These are phyloP conservation scores for Bruguiera parviflora DNA, from an alignment of 345 rosid genomes.

Conservation along the genomic window DNA sequence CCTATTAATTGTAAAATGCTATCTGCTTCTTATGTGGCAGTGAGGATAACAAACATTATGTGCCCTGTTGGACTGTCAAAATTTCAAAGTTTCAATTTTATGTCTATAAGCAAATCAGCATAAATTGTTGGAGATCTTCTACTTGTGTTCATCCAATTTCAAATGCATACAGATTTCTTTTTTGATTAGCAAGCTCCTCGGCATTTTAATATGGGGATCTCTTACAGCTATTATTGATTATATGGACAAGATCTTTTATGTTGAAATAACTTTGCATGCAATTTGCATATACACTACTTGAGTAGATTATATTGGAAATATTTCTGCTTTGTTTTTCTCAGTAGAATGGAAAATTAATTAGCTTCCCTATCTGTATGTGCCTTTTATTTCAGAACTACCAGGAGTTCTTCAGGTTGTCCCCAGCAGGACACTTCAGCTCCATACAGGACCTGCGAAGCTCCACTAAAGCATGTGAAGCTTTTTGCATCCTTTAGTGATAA, in stretches of 20 bases:
- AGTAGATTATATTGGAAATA: not conserved
- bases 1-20: too few species aligned
- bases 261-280: too few species aligned
- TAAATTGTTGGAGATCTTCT: not conserved
- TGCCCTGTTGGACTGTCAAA: too few species aligned
- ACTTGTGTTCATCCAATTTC: not conserved
- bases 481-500: not conserved
- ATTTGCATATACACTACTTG: too few species aligned
- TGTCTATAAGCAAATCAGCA: too few species aligned
- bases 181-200: too few species aligned
- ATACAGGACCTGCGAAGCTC: constrained; percentile 40
- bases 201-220: not conserved
- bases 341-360: not conserved
- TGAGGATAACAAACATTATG: too few species aligned
- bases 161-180: not conserved
- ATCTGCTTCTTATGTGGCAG: too few species aligned
- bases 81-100: too few species aligned
- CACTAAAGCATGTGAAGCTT: constrained; percentile 16
- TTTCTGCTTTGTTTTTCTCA: not conserved
- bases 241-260: too few species aligned
- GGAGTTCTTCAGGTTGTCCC: constrained; percentile 88
- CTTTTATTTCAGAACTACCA: constrained; percentile 57
- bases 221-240: too few species aligned
- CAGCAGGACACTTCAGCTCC: constrained; percentile 59
- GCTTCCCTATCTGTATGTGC: not conserved